A percentile compares a stretch with the other conserved stretches of the same genome.
Conservation (phyloP, 352 stramenopile species). For the Pythium dissotocum region DNA sequence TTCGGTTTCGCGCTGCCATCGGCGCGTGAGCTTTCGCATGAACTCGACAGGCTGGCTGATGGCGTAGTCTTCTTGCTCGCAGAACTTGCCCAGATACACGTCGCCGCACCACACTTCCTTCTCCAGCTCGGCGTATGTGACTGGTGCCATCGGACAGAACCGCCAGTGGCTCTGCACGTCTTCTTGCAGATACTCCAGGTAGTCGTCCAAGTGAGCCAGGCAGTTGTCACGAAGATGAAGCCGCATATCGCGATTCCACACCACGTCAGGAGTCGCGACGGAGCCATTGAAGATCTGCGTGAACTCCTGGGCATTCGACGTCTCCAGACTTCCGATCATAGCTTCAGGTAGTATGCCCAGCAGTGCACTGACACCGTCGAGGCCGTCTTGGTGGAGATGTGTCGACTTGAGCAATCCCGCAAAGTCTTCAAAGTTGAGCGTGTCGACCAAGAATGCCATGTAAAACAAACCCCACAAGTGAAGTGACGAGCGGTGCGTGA, state of each 20-base stretch:
- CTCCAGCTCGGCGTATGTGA: constrained; percentile 88
- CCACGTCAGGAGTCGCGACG: constrained; percentile 88
- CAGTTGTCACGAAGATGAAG: constrained; percentile 88
- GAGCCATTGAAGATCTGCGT: constrained; percentile 87
- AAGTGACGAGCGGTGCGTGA: constrained; percentile 41
- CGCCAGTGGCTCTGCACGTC: constrained; percentile 88
- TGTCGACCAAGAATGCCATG: constrained; percentile 61
- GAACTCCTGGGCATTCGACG: constrained; percentile 82
- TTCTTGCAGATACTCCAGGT: constrained; percentile 85
- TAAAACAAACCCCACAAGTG: constrained; percentile 77
- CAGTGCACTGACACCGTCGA: constrained; percentile 69
- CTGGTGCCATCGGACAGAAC: constrained; percentile 91
- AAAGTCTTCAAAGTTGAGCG: constrained; percentile 55
- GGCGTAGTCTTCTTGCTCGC: constrained; percentile 73
- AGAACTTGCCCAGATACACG: constrained; percentile 94
- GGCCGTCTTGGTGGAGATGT: constrained; percentile 54
- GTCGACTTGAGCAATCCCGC: constrained; percentile 67
- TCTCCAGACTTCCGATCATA: constrained; percentile 89
- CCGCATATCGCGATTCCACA: constrained; percentile 94
- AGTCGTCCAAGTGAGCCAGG: constrained; percentile 91
- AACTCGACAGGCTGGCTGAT: constrained; percentile 89
- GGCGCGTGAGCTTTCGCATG: constrained; percentile 71
- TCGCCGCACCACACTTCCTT: constrained; percentile 94
- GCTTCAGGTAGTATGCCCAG: constrained; percentile 86
- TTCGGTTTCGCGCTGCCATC: constrained; percentile 79